Evolutionary conservation across 306 rosid species (phyloP).

Genomic region (Castanospermum australe): DNA sequence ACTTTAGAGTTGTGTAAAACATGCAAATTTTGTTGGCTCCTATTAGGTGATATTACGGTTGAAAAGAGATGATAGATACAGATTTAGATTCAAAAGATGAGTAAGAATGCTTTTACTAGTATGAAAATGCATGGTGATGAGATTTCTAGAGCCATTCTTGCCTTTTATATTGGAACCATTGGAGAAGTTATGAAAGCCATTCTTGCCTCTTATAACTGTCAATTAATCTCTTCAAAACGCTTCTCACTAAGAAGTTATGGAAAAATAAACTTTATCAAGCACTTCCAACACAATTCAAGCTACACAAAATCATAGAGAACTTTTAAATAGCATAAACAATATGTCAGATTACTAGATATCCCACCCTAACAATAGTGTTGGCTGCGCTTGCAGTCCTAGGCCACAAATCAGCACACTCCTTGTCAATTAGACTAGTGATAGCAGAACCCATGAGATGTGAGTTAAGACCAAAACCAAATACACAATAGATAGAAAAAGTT

Average conservation of each 20-base stretch:
- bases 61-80: too few relatives aligned
- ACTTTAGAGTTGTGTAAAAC: too few relatives aligned
- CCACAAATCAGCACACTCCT: constrained; percentile 95
- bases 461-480: neutral
- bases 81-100: too few relatives aligned
- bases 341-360: neutral
- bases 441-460: constrained; percentile 54
- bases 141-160: too few relatives aligned
- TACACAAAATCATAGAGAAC: neutral
- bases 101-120: too few relatives aligned
- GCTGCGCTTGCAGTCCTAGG: constrained; percentile 96
- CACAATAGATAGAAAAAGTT: neutral
- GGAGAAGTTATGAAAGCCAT: too few relatives aligned
- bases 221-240: constrained; percentile 11
- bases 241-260: neutral
- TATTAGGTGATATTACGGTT: too few relatives aligned
- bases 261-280: constrained; percentile 14
- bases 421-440: constrained; percentile 84
- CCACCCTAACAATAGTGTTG: constrained; percentile 64
- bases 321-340: neutral
- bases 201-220: neutral
- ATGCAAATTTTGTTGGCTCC: too few relatives aligned
- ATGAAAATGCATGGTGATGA: too few relatives aligned
- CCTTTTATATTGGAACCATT: too few relatives aligned
- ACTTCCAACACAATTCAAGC: neutral